phyloP scores from a whole-genome alignment of 441 rosid species.

The Syzygium malaccense region DNA sequence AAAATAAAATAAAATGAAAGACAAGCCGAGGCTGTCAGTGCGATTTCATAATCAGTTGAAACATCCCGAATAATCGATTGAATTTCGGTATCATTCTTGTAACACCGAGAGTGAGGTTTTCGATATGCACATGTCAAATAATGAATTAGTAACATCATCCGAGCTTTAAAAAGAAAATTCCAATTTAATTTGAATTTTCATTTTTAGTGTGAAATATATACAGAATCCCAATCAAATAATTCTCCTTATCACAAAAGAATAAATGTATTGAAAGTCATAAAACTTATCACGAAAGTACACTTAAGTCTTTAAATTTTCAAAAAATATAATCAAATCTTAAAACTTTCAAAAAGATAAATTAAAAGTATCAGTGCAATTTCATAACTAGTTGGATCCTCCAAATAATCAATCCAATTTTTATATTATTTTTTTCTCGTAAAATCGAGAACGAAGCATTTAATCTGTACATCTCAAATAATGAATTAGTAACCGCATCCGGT shows the following conservation, averaged over 20 bases:
- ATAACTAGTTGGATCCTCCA: rapidly evolving
- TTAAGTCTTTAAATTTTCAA: no score
- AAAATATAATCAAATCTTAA: no score
- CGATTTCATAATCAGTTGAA: background rate
- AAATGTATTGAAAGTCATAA: no score
- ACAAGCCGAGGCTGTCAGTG: rapidly evolving
- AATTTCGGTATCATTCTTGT: background rate
- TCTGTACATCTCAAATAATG: no score
- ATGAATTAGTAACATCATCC: background rate
- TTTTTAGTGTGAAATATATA: background rate
- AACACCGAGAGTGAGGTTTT: no score
- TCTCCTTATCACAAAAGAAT: background rate
- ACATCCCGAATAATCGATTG: background rate
- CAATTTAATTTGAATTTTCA: background rate
- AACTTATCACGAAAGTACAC: no score
- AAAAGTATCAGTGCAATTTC: no score
- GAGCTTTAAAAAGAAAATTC: rapidly evolving
- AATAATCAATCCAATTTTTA: no score
- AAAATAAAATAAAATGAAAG: background rate
- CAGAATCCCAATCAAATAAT: background rate
- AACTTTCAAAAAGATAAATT: no score
- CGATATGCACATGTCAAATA: rapidly evolving
- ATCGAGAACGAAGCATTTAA: no score
- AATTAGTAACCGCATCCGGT: no score
- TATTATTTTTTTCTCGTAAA: no score